Base-by-base conservation (phyloP, 352 stramenopile genomes). In the Aphanomyces euteiches region DNA sequence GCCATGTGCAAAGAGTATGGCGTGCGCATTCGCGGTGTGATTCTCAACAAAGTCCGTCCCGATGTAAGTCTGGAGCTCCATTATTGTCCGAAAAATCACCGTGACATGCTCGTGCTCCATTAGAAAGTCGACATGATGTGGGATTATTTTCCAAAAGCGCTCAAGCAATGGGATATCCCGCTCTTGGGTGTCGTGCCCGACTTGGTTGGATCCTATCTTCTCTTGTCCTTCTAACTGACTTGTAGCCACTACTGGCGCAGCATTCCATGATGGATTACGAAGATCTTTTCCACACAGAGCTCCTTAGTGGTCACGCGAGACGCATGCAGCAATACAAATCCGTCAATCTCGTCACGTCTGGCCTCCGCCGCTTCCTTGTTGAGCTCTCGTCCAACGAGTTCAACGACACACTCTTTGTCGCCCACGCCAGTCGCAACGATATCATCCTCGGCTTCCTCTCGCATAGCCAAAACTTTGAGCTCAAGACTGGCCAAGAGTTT, bases 31-130 rank as follows among this genome's bases (percentile, higher is more conserved):
- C 85, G 89, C 34, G 96, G 96, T 39, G 94, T 98, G 34, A 92
- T 99, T 67, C 82, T 99, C 38, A 99, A 99, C 79, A 98, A 98
- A 76, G 93, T 98, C 56, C 81, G 76, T 1, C 71, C 75, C 38
- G 78, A 91, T 59, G 75, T 74, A n/a, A 61, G 75, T 73, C 73
- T 6, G 61, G 53, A 12, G 59, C 77, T 10, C 72, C 70, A 39
- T 74, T 75, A 70, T 60, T 60, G 36, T 53, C 73, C 75, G 8
- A 75, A 40, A 53, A 56, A 72, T 57, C 56, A 74, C 10, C 53
- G 47, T 13, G 61, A 56, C 28, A 28, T 28, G 28, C 28, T 0
- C 28, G 28, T 28, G 28, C 28, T 28, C 28, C 1, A 28, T n/a
- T 66, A 74, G 38, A 90, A 93, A 73, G 71, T 92, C 13, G 85